A percentile compares a stretch with the other conserved stretches of the same genome.
phyloP scores from a whole-genome alignment of 2,329 filamentous ascomycete species.

The Colletotrichum sublineola region DNA sequence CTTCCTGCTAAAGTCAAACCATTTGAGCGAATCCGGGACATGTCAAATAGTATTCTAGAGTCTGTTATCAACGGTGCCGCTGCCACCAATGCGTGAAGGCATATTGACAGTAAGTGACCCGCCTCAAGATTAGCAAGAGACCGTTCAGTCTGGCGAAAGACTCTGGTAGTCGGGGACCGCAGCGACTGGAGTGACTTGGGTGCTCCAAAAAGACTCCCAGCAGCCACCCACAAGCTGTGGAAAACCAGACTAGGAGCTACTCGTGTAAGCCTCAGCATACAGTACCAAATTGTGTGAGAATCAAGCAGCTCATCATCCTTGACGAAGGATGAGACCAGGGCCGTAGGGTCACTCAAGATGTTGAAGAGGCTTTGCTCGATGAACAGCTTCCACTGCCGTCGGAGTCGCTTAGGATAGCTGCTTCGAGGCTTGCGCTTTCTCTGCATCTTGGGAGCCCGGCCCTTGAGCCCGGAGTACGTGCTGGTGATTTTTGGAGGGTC shows the following conservation, averaged over 20 bases:
- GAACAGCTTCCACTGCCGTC: constrained; percentile 70
- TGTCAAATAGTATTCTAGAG: constrained; percentile 65
- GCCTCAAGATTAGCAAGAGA: constrained; percentile 64
- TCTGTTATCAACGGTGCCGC: constrained; percentile 65
- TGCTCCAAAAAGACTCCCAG: constrained; percentile 69
- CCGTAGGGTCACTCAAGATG: constrained; percentile 69
- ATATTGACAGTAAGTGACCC: constrained; percentile 69
- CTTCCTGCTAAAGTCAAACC: constrained; percentile 64
- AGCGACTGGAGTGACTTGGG: constrained; percentile 60
- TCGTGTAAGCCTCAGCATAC: constrained; percentile 71
- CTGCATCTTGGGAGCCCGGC: constrained; percentile 49
- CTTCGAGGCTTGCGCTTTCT: constrained; percentile 49
- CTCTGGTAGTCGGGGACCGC: constrained; percentile 54
- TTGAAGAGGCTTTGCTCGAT: constrained; percentile 75
- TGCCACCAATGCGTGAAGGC: constrained; percentile 73
- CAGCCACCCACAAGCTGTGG: constrained; percentile 74
- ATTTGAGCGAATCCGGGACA: constrained; percentile 71
- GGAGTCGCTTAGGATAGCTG: constrained; percentile 50
- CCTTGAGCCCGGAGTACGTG: constrained; percentile 30
- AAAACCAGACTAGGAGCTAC: constrained; percentile 70
- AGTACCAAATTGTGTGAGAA: constrained; percentile 73
- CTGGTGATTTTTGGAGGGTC: constrained; percentile 49
- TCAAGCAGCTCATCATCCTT: constrained; percentile 66
- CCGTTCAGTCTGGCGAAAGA: constrained; percentile 52
- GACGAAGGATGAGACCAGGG: constrained; percentile 70